Conservation (phyloP, 768 basidiomycete genomes). For the Sarcodon aspratus region DNA sequence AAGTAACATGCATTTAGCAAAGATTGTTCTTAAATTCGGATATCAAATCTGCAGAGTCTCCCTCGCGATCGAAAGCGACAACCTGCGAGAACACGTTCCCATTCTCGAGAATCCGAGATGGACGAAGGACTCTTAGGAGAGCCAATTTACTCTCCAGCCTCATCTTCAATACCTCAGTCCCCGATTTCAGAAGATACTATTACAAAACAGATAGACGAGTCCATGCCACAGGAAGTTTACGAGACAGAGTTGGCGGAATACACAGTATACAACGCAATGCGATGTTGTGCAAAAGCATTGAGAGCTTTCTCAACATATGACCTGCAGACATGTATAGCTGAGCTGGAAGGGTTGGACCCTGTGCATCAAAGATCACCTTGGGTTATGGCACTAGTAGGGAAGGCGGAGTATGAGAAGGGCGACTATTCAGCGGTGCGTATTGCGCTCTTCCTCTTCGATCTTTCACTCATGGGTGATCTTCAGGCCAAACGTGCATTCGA, state of each 20-base stretch:
- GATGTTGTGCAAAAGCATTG: constrained; percentile 74
- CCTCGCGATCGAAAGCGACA: constrained; percentile 49
- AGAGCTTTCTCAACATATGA: constrained; percentile 67
- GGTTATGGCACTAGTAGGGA: constrained; percentile 75
- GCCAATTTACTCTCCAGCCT: constrained; percentile 48
- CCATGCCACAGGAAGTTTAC: constrained; percentile 56
- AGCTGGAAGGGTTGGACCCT: constrained; percentile 66
- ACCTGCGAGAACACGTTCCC: constrained; percentile 40
- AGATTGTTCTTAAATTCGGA: background rate
- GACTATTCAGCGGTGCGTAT: constrained; percentile 78
- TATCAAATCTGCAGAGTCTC: constrained; percentile 16
- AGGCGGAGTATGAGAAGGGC: constrained; percentile 81
- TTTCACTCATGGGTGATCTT: constrained; percentile 9
- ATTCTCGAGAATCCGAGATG: constrained; percentile 58
- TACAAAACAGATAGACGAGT: constrained; percentile 53
- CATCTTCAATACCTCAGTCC: constrained; percentile 19
- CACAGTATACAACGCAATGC: constrained; percentile 72
- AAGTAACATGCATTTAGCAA: constrained; percentile 3
- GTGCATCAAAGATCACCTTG: constrained; percentile 65
- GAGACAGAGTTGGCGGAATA: constrained; percentile 69
- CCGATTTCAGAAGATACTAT: constrained; percentile 46
- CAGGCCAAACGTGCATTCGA: constrained; percentile 89
- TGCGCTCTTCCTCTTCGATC: constrained; percentile 1
- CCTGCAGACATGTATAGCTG: constrained; percentile 60
- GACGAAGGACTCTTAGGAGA: constrained; percentile 54